Evolutionary conservation across 1,284 basidiomycete species (phyloP).

Genomic region (Austropuccinia psidii): DNA sequence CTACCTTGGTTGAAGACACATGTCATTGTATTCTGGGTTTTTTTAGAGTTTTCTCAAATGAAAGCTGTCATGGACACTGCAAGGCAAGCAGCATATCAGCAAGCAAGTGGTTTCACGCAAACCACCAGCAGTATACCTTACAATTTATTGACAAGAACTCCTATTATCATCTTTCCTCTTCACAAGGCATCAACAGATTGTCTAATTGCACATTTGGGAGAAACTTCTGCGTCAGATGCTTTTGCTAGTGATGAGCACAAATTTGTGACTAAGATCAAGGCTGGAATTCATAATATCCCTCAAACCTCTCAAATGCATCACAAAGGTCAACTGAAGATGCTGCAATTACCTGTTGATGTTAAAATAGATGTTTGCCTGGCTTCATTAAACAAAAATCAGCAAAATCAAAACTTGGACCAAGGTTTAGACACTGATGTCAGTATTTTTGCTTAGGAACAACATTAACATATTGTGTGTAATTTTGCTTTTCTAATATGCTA

Average conservation of each 20-base stretch:
- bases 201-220: constrained; percentile 76
- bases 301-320: constrained; percentile 63
- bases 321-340: constrained; percentile 50
- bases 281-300: constrained; percentile 76
- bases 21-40: constrained; percentile 79
- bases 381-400: constrained; percentile 59
- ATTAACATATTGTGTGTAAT: too few species aligned
- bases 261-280: constrained; percentile 59
- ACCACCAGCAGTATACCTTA: constrained; percentile 69
- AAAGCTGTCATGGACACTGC: constrained; percentile 86
- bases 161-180: constrained; percentile 82
- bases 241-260: constrained; percentile 56
- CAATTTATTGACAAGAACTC: constrained; percentile 79
- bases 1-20: constrained; percentile 81
- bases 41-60: constrained; percentile 68
- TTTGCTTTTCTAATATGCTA: too few species aligned
- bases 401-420: too few species aligned
- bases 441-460: too few species aligned
- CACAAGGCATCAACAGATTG: constrained; percentile 62
- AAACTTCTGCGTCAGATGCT: constrained; percentile 73
- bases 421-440: too few species aligned
- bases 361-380: constrained; percentile 64
- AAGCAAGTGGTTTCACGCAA: constrained; percentile 66
- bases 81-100: constrained; percentile 81
- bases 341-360: constrained; percentile 92